These are phyloP conservation scores for Salix udensis DNA, from an alignment of 345 rosid species.

Conservation along the genomic window DNA sequence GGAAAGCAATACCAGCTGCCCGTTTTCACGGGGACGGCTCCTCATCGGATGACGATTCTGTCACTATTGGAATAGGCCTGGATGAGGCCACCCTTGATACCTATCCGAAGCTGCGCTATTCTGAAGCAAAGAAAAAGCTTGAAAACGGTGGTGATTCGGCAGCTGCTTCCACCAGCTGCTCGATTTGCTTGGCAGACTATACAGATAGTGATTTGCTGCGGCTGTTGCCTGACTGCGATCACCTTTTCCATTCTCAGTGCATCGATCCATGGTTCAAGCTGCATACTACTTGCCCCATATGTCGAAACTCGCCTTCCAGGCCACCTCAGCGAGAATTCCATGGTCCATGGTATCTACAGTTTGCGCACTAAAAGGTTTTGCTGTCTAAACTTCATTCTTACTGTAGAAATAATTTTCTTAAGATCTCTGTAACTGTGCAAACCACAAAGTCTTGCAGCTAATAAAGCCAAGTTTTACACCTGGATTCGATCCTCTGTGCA, in stretches of 20 bases:
- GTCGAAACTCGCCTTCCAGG: constrained; percentile 26
- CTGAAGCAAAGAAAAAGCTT: constrained; percentile 14
- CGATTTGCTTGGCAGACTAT: constrained; percentile 38
- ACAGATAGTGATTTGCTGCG: constrained; percentile 25
- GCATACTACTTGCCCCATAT: constrained; percentile 38
- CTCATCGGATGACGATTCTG: not conserved
- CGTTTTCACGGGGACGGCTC: not conserved
- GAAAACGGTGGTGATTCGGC: not conserved
- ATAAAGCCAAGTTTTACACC: not conserved
- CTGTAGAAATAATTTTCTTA: not conserved
- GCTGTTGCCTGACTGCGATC: constrained; percentile 31
- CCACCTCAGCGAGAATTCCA: not conserved
- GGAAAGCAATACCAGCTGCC: not conserved
- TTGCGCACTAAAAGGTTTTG: not conserved
- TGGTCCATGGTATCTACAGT: not conserved
- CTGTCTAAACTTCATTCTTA: not conserved
- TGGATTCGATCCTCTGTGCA: too few relatives aligned
- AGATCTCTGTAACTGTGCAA: not conserved
- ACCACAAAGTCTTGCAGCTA: not conserved
- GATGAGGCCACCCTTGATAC: constrained; percentile 27
- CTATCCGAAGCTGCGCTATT: constrained; percentile 32
- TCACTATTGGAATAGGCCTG: constrained; percentile 22
- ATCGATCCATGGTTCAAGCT: constrained; percentile 35
- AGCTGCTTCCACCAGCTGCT: constrained; percentile 21
- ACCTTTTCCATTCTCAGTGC: constrained; percentile 33